Evolutionary conservation across 2,329 filamentous ascomycete species (phyloP).

Genomic region (Ophiostoma piceae): DNA sequence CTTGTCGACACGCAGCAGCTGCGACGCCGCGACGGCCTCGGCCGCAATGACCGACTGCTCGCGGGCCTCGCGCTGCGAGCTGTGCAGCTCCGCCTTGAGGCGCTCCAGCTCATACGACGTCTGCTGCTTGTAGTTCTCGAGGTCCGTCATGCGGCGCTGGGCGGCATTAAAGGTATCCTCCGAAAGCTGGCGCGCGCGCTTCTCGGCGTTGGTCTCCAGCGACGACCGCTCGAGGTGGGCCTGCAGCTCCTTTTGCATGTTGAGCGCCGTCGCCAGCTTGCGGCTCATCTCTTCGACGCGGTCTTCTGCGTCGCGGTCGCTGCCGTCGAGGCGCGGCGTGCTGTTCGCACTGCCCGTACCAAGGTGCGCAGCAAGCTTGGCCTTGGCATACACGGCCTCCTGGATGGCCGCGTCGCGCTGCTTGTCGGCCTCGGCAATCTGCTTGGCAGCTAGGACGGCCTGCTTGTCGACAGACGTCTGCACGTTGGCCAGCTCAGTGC

Average conservation of each 20-base stretch:
- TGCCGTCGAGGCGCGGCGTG: constrained; percentile 53
- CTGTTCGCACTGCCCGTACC: constrained; percentile 52
- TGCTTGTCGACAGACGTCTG: constrained; percentile 87
- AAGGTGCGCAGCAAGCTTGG: constrained; percentile 74
- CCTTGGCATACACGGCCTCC: constrained; percentile 92
- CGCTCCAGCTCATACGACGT: constrained; percentile 80
- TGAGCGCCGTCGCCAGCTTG: constrained; percentile 76
- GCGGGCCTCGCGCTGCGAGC: constrained; percentile 68
- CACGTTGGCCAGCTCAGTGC: constrained; percentile 80
- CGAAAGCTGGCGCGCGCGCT: constrained; percentile 70
- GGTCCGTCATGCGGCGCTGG: constrained; percentile 73
- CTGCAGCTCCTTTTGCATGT: constrained; percentile 73
- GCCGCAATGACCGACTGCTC: constrained; percentile 74
- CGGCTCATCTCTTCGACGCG: constrained; percentile 69
- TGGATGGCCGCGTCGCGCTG: constrained; percentile 91
- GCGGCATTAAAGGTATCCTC: constrained; percentile 82
- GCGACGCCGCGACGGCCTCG: constrained; percentile 68
- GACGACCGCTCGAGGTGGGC: constrained; percentile 64
- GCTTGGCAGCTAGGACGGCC: constrained; percentile 74
- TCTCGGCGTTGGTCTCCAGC: constrained; percentile 74
- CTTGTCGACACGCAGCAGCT: constrained; percentile 81
- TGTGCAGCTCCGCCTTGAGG: constrained; percentile 77
- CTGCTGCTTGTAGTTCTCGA: constrained; percentile 78
- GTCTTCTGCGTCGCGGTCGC: constrained; percentile 57
- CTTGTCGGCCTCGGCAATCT: constrained; percentile 89